Evolutionary conservation across 164 flowering plant genomes (phyloP).

Genomic region (Umbellularia californica): DNA sequence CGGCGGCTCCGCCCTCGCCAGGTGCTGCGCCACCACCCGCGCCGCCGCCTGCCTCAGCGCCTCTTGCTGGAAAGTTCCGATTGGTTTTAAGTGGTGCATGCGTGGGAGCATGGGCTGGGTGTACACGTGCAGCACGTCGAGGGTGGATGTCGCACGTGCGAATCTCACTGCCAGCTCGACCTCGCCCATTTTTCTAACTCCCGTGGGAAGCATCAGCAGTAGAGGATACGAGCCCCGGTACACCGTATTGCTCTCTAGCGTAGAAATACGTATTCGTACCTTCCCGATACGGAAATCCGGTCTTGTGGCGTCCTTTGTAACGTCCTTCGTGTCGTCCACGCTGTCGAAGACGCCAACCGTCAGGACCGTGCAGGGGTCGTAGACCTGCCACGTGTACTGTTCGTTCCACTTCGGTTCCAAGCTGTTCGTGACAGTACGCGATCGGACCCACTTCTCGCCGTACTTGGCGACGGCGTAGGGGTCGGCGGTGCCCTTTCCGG

Average conservation of each 20-base stretch:
- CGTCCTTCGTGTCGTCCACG: conserved; percentile 16
- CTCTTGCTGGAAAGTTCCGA: conserved; percentile 62
- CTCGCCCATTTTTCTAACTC: conserved; percentile 74
- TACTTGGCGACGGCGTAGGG: conserved; percentile 86
- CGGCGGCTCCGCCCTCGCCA: conserved; percentile 84
- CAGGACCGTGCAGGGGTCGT: conserved; percentile 81
- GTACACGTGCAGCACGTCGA: conserved; percentile 70
- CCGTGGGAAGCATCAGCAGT: conserved; percentile 37
- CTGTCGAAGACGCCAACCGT: conserved; percentile 56
- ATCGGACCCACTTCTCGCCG: conserved; percentile 83
- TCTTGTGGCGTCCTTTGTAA: conserved; percentile 25
- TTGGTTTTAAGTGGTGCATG: conserved; percentile 83
- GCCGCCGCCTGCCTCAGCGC: conserved; percentile 40
- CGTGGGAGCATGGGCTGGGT: conserved; percentile 60
- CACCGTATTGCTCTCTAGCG: conserved; percentile 54
- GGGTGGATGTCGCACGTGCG: conserved; percentile 35
- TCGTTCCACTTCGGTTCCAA: conserved; percentile 88
- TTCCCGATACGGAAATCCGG: conserved; percentile 77
- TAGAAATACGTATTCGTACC: conserved; percentile 75
- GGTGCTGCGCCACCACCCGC: conserved; percentile 47
- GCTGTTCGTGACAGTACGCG: conserved; percentile 58
- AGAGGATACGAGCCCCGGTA: conserved; percentile 62
- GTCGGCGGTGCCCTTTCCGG: conserved; percentile 67
- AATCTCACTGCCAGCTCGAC: conserved; percentile 72
- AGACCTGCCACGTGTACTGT: conserved; percentile 91